Base-by-base conservation (phyloP, 164 flowering plant species). In the Akebia trifoliata region DNA sequence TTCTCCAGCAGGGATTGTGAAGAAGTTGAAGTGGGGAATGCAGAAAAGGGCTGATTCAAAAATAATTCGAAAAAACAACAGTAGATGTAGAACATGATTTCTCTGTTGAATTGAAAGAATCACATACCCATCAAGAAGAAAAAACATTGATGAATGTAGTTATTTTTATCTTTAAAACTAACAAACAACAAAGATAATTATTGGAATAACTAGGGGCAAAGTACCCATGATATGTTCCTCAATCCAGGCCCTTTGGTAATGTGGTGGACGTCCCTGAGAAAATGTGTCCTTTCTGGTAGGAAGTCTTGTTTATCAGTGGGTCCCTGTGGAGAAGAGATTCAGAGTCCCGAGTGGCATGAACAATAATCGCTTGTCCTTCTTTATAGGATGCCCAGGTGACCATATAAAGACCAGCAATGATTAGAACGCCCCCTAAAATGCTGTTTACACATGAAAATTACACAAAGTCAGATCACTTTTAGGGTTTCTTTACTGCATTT, bases 341-440 rank as follows among this genome's bases (percentile, higher is more conserved):
- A 6, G 77, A 34, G 1, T 69, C 28, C 31, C 82, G 72, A 58
- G 36, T 18, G 4, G 45, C 61, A 36, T 68, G 72, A 32, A 70
- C 62, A 18, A 58, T 31, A 9, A 54, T 38, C 31, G 75, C 58
- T 64, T 74, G 78, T 54, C 53, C 77, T 65, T 90, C 97, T 57
- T 74, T 78, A 55, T 74, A 78, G 22, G 97, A 78, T 59, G 95
- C 97, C 99, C 99, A 94, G 4, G 99, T 94, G 18, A 94, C 97
- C 83, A 83, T 34, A 71, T 90, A 87, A 20, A 94, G 85, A 43
- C 99, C 99, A 11, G 83, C 84, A 48, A 90, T 76, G 36, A 94
- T 90, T 15, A 88, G 61, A 62, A 57, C 24, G 24, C 99, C 99
- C 21, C 99, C 99, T 4, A 85, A 0, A 36, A 94, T 64, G 69